Conservation (phyloP, 805 yeast genomes). For the Starmerella floricola region DNA sequence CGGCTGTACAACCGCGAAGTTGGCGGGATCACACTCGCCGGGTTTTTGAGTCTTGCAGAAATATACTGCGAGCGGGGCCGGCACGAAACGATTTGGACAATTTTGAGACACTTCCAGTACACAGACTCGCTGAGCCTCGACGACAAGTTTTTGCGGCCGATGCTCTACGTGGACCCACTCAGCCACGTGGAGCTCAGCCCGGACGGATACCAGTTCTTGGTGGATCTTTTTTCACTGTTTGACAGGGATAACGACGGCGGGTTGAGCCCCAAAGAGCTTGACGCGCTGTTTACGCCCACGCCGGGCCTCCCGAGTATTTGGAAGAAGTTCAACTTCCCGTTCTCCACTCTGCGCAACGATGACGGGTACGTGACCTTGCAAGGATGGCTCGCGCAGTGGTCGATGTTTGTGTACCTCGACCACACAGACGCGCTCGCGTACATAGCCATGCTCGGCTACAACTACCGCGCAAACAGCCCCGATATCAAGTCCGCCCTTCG, state of each 20-base stretch:
- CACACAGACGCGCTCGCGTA: slow-evolving; percentile 76
- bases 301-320: slow-evolving; percentile 87
- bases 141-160: slow-evolving; percentile 69
- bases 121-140: slow-evolving; percentile 81
- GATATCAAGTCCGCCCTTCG: slow-evolving; percentile 45
- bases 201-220: slow-evolving; percentile 79
- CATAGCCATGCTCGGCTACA: slow-evolving; percentile 82
- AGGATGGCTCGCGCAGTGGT: slow-evolving; percentile 99
- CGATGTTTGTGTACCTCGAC: slow-evolving; percentile 84
- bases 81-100: slow-evolving; percentile 96
- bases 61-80: slow-evolving; percentile 82
- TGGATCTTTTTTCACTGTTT: slow-evolving; percentile 73
- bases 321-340: slow-evolving; percentile 77
- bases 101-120: slow-evolving; percentile 73
- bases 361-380: slow-evolving; percentile 82
- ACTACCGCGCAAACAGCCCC: slow-evolving; percentile 27
- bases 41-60: slow-evolving; percentile 66
- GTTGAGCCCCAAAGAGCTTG: slow-evolving; percentile 58
- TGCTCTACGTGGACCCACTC: slow-evolving; percentile 55
- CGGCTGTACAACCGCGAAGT: slow-evolving; percentile 12
- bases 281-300: slow-evolving; percentile 65
- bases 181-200: slow-evolving; percentile 89
- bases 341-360: slow-evolving; percentile 78
- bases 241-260: slow-evolving; percentile 98
- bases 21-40: slow-evolving; percentile 56